Conservation (phyloP, 2,329 filamentous ascomycete genomes). For the Pseudogymnoascus sp. region DNA sequence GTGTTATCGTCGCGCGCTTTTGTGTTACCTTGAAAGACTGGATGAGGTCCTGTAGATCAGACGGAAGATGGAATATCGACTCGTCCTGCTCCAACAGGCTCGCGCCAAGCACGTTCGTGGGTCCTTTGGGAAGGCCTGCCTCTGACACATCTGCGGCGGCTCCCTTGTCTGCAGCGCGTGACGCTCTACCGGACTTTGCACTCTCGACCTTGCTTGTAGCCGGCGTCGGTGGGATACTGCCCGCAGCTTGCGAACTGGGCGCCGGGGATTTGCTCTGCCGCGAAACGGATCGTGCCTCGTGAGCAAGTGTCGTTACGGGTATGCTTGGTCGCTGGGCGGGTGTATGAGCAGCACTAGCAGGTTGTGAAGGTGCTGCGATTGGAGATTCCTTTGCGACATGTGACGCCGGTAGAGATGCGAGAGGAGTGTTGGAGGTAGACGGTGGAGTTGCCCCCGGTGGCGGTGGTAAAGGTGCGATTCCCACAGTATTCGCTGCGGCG, state of each 20-base stretch:
- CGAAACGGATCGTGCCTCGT: conserved; percentile 35
- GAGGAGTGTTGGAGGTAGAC: conserved; percentile 35
- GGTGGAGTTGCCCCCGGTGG: conserved; percentile 63
- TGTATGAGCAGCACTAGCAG: conserved; percentile 31
- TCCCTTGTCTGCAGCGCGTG: conserved; percentile 24
- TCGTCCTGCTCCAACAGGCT: conserved; percentile 51
- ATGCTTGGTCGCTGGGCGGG: conserved; percentile 34
- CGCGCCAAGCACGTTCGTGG: not conserved
- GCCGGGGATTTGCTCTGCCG: conserved; percentile 47
- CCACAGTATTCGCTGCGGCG: conserved; percentile 85
- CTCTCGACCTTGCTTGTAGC: conserved; percentile 41
- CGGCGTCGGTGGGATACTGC: conserved; percentile 40
- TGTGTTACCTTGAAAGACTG: conserved; percentile 85
- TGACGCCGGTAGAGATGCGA: conserved; percentile 38
- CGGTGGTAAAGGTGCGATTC: conserved; percentile 87
- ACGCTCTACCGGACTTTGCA: conserved; percentile 20
- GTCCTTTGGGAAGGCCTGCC: conserved; percentile 18
- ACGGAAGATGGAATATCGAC: conserved; percentile 86
- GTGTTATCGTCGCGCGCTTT: conserved; percentile 46
- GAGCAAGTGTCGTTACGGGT: conserved; percentile 30
- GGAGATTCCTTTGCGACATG: conserved; percentile 54
- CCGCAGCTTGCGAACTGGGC: conserved; percentile 38
- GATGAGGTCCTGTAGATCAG: conserved; percentile 80
- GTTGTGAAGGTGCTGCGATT: conserved; percentile 42
- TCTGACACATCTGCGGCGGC: conserved; percentile 36